Evolutionary conservation across 179 eudicot genomes (phyloP), one percentile per base, ranked within the genome.

Genomic region (Vitellaria paradoxa): DNA sequence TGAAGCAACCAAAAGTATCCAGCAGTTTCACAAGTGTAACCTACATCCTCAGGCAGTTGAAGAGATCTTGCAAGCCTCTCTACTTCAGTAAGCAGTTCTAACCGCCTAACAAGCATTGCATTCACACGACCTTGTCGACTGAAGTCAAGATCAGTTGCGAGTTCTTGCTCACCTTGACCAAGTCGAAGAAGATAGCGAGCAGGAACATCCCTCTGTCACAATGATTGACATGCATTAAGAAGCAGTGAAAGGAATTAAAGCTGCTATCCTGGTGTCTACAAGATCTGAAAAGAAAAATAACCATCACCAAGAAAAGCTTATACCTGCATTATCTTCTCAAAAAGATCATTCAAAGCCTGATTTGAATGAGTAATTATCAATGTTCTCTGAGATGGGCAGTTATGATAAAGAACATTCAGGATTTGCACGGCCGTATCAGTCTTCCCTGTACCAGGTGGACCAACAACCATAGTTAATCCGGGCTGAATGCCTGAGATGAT

Each of bases 401-500:
- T 95, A 82, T 95, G 99, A 84, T 95, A 95, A 53, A 95, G 96
- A 40, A 95, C 97, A 84, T 95, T 95, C 65, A 95, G 84, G 72
- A 93, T 89, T 80, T 93, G 99, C 80, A 95, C 99, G 69, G 98
- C 98, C 14, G 99, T 95, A 84, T 95, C 99, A 76, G 98, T 95
- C 87, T 95, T 95, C 74, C 99, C 99, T 4, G 99, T 95, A 87
- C 99, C 99, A 76, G 99, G 98, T 66, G 99, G 99, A 81, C 99
- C 99, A 65, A 95, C 99, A 62, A 95, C 99, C 99, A 95, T 95
- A 18, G 99, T 91, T 77, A 93, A 82, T 30, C 99, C 98, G 12
- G 99, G 99, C 85, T 95, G 96, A 81, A 91, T 85, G 52, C 99
- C 99, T 53, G 98, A 91, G 65, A 87, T 89, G 76, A 95, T 95